Evolutionary conservation across 2,329 filamentous ascomycete genomes (phyloP).

Genomic region (Botryotinia globosa): DNA sequence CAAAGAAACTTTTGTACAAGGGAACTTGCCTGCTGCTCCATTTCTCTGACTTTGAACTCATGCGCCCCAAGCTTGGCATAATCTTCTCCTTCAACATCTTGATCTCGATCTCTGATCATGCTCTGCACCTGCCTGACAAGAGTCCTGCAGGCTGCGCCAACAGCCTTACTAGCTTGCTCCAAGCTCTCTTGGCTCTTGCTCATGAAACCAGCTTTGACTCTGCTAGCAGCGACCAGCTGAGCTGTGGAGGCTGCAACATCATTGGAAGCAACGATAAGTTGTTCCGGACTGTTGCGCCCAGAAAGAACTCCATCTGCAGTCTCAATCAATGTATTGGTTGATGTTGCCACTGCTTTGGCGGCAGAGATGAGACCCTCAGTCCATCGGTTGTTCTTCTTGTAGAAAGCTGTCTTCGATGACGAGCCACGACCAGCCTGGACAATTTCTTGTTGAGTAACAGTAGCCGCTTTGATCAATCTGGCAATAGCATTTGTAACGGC

Average conservation of each 20-base stretch:
- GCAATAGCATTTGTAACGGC: slow-evolving; percentile 93
- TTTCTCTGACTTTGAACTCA: slow-evolving; percentile 97
- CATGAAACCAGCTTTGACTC: slow-evolving; percentile 98
- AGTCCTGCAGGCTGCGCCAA: slow-evolving; percentile 81
- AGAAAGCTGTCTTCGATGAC: slow-evolving; percentile 87
- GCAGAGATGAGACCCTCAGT: slow-evolving; percentile 96
- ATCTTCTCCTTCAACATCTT: slow-evolving; percentile 80
- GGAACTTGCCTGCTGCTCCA: slow-evolving; percentile 92
- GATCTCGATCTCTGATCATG: slow-evolving; percentile 85
- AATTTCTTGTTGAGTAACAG: slow-evolving; percentile 91
- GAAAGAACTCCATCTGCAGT: slow-evolving; percentile 95
- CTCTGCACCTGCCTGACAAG: slow-evolving; percentile 90
- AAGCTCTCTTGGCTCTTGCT: slow-evolving; percentile 91
- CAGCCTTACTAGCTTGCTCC: slow-evolving; percentile 88
- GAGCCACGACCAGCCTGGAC: slow-evolving; percentile 88
- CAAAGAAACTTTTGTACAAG: neutral
- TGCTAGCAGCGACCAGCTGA: slow-evolving; percentile 89
- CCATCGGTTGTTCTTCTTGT: slow-evolving; percentile 99
- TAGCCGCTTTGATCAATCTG: slow-evolving; percentile 91
- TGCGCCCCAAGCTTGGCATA: slow-evolving; percentile 85
- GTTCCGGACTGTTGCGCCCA: slow-evolving; percentile 88
- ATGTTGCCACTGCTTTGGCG: slow-evolving; percentile 89
- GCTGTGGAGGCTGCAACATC: slow-evolving; percentile 94
- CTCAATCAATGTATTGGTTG: slow-evolving; percentile 95
- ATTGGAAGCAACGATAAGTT: slow-evolving; percentile 96